Percentiles rank a stretch among this genome's conserved stretches.
Conservation (phyloP, 768 basidiomycete genomes). For the Atractiella rhizophila region DNA sequence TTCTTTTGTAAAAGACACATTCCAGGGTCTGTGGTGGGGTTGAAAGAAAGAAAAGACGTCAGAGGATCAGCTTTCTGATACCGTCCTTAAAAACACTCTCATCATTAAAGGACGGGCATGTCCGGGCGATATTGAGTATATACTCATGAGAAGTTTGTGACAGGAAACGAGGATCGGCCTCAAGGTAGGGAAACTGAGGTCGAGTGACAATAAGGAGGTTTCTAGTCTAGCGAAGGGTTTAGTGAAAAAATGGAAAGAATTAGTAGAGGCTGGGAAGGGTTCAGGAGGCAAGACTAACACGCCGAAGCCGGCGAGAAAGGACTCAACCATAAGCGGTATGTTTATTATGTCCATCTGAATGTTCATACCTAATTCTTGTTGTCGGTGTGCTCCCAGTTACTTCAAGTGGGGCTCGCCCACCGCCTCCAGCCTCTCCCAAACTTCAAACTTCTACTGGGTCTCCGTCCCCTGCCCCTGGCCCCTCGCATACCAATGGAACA, state of each 20-base stretch:
- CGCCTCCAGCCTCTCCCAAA: neutral
- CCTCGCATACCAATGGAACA: conserved; percentile 19
- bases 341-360: neutral
- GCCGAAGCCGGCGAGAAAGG: conserved; percentile 38
- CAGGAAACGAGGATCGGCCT: conserved; percentile 80
- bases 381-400: neutral
- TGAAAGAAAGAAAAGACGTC: neutral
- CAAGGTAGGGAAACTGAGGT: conserved; percentile 70
- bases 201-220: conserved; percentile 44
- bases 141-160: no score
- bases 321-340: conserved; percentile 7
- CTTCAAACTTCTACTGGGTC: conserved; percentile 5
- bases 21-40: neutral
- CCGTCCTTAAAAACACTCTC: neutral
- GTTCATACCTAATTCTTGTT: neutral
- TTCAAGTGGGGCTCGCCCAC: neutral
- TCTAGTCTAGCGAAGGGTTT: conserved; percentile 66
- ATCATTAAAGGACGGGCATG: neutral
- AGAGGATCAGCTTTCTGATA: neutral
- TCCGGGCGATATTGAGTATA: neutral
- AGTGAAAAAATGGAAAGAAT: no score
- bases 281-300: no score
- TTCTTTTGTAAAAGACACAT: neutral
- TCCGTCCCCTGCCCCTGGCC: conserved; percentile 8
- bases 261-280: conserved; percentile 37